phyloP scores from a whole-genome alignment of 768 basidiomycete species.

The Pulveroboletus sp. region DNA sequence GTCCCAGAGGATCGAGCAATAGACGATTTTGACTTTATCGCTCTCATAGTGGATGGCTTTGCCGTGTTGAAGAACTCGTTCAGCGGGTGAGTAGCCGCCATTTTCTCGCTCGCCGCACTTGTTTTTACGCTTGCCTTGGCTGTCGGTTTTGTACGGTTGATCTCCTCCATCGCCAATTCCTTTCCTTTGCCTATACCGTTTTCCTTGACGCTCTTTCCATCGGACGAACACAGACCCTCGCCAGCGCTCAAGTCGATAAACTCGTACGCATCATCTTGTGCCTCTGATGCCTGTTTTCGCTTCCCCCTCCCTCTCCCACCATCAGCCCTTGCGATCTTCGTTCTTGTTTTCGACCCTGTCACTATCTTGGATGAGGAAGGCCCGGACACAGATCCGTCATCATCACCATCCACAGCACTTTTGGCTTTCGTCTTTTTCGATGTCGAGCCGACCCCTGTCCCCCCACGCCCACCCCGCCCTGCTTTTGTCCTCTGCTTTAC shows the following conservation, averaged over 20 bases:
- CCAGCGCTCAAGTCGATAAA: conserved; percentile 22
- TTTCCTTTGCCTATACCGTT: conserved; percentile 10
- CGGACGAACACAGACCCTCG: conserved; percentile 19
- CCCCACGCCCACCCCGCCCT: conserved; percentile 1
- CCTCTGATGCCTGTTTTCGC: conserved; percentile 20
- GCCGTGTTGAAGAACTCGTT: conserved; percentile 6
- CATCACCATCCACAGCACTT: not conserved
- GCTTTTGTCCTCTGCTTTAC: conserved; percentile 21
- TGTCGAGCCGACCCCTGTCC: not conserved
- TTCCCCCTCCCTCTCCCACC: conserved; percentile 12
- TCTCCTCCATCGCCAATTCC: not conserved
- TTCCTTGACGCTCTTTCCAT: conserved; percentile 3
- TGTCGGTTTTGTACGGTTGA: not conserved
- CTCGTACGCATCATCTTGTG: conserved; percentile 27
- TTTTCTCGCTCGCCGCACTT: not conserved
- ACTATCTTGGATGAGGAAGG: conserved; percentile 4
- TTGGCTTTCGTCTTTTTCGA: conserved; percentile 1
- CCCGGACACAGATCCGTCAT: not conserved
- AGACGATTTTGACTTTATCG: conserved; percentile 3
- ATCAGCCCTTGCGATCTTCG: conserved; percentile 4
- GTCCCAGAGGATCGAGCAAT: not conserved
- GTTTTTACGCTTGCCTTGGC: not conserved
- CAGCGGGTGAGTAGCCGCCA: conserved; percentile 4
- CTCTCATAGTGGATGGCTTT: conserved; percentile 5
- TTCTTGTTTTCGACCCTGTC: conserved; percentile 5